Conservation (phyloP, 306 rosid species). For the Rosa multiflora region DNA sequence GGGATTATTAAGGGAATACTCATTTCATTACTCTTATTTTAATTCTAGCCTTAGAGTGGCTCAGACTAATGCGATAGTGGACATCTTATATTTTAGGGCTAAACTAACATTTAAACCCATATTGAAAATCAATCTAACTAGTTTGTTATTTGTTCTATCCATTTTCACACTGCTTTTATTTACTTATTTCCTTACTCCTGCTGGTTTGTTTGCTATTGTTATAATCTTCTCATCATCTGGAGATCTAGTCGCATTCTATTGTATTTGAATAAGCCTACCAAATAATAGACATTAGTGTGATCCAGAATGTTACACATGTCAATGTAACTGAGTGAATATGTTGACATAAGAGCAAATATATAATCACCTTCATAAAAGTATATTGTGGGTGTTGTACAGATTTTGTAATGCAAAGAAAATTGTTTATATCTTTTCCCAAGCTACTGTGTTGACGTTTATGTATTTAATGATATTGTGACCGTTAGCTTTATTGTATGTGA, state of each 20-base stretch:
- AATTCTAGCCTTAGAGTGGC: conserved; percentile 1
- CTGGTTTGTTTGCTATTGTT: not conserved
- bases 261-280: not conserved
- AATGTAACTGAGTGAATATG: not conserved
- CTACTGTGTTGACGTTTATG: no score
- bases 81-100: not conserved
- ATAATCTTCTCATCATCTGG: not conserved
- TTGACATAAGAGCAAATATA: no score
- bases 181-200: not conserved
- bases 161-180: not conserved
- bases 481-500: no score
- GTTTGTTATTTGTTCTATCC: not conserved
- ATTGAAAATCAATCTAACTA: not conserved
- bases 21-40: not conserved
- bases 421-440: no score
- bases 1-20: not conserved
- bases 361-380: no score
- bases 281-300: not conserved
- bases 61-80: not conserved
- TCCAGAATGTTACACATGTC: not conserved
- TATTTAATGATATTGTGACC: no score
- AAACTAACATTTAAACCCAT: not conserved
- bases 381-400: no score
- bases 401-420: no score
- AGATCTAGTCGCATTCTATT: not conserved